Conservation (phyloP, 768 basidiomycete genomes). For the Boletus eberwhitei region DNA sequence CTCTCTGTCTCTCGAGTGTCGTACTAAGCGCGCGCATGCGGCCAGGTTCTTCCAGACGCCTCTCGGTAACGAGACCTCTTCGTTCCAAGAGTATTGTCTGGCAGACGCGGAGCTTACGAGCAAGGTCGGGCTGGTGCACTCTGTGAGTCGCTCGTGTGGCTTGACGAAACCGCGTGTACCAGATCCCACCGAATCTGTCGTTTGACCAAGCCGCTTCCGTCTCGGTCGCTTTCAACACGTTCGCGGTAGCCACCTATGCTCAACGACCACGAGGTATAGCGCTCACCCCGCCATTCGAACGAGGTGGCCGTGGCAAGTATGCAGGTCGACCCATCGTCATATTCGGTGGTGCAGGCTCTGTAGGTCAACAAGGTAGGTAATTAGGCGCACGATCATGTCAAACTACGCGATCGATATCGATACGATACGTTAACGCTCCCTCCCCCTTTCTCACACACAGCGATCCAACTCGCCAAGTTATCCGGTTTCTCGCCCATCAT, state of each 20-base stretch:
- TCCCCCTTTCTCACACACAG: not conserved
- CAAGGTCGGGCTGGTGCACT: slow-evolving; percentile 2
- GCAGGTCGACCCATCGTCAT: slow-evolving; percentile 31
- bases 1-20: not conserved
- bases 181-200: slow-evolving; percentile 34
- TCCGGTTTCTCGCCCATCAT: slow-evolving; percentile 37
- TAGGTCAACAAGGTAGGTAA: slow-evolving; percentile 35
- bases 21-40: not conserved
- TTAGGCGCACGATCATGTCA: not conserved
- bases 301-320: slow-evolving; percentile 29
- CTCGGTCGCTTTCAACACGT: slow-evolving; percentile 31
- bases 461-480: slow-evolving; percentile 31
- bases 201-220: slow-evolving; percentile 38
- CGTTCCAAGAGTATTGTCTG: slow-evolving; percentile 26
- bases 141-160: no score
- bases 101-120: slow-evolving; percentile 10
- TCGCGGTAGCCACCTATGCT: slow-evolving; percentile 33
- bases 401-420: no score
- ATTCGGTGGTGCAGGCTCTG: slow-evolving; percentile 35
- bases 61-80: slow-evolving; percentile 3
- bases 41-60: slow-evolving; percentile 6
- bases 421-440: no score
- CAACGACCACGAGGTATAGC: slow-evolving; percentile 25
- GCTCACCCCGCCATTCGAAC: slow-evolving; percentile 29
- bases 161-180: not conserved